Evolutionary conservation across 345 rosid species (phyloP).

Genomic region (Eucalyptus pauciflora): DNA sequence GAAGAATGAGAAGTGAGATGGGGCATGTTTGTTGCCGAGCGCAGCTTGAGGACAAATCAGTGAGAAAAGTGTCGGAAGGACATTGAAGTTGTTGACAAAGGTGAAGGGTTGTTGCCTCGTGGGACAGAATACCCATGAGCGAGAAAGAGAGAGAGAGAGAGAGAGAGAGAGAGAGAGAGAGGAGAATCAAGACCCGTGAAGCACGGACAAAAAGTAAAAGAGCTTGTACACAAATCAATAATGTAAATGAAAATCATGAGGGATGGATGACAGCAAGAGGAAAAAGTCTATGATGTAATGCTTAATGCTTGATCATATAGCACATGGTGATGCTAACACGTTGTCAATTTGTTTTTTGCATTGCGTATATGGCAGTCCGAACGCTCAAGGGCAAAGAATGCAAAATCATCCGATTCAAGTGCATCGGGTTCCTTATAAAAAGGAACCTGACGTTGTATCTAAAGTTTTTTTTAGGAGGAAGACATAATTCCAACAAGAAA

Average conservation of each 20-base stretch:
- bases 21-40: slow-evolving; percentile 15
- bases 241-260: not conserved
- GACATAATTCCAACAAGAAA: fast-evolving
- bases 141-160: not conserved
- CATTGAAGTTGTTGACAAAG: not conserved
- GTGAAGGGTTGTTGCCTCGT: not conserved
- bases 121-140: not conserved
- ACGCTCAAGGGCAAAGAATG: not conserved
- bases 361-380: not conserved
- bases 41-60: slow-evolving; percentile 18
- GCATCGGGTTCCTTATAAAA: not conserved
- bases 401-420: not conserved
- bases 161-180: not conserved
- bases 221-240: not conserved
- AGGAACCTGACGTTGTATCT: fast-evolving
- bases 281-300: not conserved
- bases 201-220: not conserved
- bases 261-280: not conserved
- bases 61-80: not conserved
- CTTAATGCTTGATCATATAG: not conserved
- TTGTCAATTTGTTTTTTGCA: not conserved
- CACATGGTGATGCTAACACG: not conserved
- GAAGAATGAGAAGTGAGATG: slow-evolving; percentile 9
- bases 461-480: not conserved
- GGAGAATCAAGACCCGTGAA: slow-evolving; percentile 35